A percentile compares a stretch with the other conserved stretches of the same genome.
Conservation (phyloP, 495 filamentous ascomycete genomes). For the Hyphodiscus hymeniophilus region DNA sequence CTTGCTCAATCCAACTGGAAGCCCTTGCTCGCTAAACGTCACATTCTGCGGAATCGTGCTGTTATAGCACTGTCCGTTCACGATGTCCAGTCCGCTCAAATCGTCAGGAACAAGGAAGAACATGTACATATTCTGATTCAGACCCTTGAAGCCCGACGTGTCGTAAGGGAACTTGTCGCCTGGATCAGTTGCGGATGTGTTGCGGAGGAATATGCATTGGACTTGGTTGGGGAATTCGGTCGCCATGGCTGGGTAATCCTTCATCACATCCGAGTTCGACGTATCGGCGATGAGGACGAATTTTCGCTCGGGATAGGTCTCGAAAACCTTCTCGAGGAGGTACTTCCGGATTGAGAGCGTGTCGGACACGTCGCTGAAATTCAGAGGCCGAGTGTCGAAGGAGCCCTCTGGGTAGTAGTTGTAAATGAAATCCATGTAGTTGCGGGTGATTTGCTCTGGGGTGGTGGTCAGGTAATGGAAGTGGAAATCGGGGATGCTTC, state of each 20-base stretch:
- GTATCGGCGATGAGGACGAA: constrained; percentile 75
- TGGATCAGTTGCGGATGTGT: constrained; percentile 58
- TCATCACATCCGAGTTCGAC: constrained; percentile 71
- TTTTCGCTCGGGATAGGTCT: constrained; percentile 65
- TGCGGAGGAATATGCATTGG: constrained; percentile 74
- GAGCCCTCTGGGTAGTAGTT: constrained; percentile 59
- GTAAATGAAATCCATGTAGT: constrained; percentile 78
- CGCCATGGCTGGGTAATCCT: constrained; percentile 58
- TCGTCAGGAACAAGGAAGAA: constrained; percentile 70
- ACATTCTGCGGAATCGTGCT: constrained; percentile 52
- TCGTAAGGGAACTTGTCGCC: constrained; percentile 62
- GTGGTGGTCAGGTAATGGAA: constrained; percentile 84
- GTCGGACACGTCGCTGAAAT: constrained; percentile 65
- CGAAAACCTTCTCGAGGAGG: constrained; percentile 60
- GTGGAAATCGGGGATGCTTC: constrained; percentile 51
- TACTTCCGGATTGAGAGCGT: constrained; percentile 62
- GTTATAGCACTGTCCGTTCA: constrained; percentile 63
- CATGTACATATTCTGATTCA: constrained; percentile 62
- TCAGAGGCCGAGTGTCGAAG: constrained; percentile 63
- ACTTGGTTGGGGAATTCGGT: constrained; percentile 59
- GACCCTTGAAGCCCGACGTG: constrained; percentile 55
- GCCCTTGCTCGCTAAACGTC: constrained; percentile 59
- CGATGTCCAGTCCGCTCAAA: constrained; percentile 56
- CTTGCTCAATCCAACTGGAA: constrained; percentile 33
- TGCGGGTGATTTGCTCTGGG: constrained; percentile 67